These are phyloP conservation scores for Urostyla sp. DNA, from an alignment of 73 alveolate genomes.

Conservation along the genomic window DNA sequence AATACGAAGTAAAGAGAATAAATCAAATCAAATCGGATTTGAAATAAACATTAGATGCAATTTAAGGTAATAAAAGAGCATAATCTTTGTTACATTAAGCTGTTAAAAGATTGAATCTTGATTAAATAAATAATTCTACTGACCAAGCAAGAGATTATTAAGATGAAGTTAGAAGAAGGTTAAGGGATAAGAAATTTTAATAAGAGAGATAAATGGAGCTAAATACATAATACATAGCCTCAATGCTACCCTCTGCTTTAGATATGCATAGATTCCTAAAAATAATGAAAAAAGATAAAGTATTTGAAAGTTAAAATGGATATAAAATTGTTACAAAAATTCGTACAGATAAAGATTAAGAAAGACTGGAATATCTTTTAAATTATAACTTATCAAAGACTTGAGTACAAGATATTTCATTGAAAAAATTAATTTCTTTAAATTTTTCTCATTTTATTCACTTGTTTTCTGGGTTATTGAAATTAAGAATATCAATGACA, in stretches of 20 bases:
- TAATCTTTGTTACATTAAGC: slow-evolving; percentile 18
- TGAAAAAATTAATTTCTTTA: neutral
- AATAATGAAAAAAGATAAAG: slow-evolving; percentile 51
- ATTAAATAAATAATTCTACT: neutral
- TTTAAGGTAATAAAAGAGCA: slow-evolving; percentile 17
- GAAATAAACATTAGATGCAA: slow-evolving; percentile 21
- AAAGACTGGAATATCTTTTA: slow-evolving; percentile 39
- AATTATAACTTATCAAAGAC: slow-evolving; percentile 21
- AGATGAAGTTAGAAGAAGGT: slow-evolving; percentile 30
- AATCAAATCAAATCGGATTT: neutral
- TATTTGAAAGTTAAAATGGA: slow-evolving; percentile 30
- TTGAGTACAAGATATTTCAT: neutral
- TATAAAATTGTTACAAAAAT: slow-evolving; percentile 32
- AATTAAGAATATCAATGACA: neutral
- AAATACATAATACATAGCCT: slow-evolving; percentile 14
- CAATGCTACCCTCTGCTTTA: slow-evolving; percentile 52
- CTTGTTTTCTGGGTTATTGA: neutral
- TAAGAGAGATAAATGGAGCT: slow-evolving; percentile 13
- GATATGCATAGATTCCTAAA: slow-evolving; percentile 49
- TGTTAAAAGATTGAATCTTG: neutral
- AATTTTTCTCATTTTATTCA: neutral
- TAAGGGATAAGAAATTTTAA: slow-evolving; percentile 21
- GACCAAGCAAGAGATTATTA: neutral
- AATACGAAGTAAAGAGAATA: neutral
- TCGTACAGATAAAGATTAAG: slow-evolving; percentile 39